Conservation (phyloP, 1,284 basidiomycete species). For the Cerioporus squamosus region DNA sequence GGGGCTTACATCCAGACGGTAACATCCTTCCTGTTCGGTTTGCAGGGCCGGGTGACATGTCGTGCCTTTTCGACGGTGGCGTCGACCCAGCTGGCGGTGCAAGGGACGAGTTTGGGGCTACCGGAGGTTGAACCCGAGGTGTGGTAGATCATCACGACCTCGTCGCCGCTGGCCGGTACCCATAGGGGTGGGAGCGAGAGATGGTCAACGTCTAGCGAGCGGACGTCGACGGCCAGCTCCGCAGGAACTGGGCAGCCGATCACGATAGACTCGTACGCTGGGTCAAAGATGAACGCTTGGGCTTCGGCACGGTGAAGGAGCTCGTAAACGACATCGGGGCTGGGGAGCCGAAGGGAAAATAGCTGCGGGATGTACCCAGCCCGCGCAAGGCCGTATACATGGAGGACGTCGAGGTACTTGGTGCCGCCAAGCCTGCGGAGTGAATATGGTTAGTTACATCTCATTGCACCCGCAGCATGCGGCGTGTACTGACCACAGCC, state of each 20-base stretch:
- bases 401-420: constrained; percentile 67
- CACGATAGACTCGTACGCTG: constrained; percentile 44
- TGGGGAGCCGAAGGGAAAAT: constrained; percentile 73
- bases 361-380: constrained; percentile 75
- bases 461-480: constrained; percentile 1
- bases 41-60: constrained; percentile 25
- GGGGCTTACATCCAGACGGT: constrained; percentile 38
- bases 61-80: constrained; percentile 31
- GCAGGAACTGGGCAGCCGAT: constrained; percentile 52
- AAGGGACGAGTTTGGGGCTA: constrained; percentile 35
- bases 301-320: constrained; percentile 61
- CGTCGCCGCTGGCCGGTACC: constrained; percentile 33
- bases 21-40: constrained; percentile 56
- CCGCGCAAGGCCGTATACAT: constrained; percentile 71
- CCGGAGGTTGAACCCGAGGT: constrained; percentile 73
- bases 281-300: constrained; percentile 64
- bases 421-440: constrained; percentile 63
- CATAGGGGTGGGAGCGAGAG: constrained; percentile 23
- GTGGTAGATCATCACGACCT: constrained; percentile 69
- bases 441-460: constrained; percentile 3
- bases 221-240: constrained; percentile 45
- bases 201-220: constrained; percentile 26
- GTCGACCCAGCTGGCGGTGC: constrained; percentile 33
- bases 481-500: constrained; percentile 57
- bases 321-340: constrained; percentile 67